phyloP scores from a whole-genome alignment of 2,329 filamentous ascomycete genomes.

The Erysiphe pisi region DNA sequence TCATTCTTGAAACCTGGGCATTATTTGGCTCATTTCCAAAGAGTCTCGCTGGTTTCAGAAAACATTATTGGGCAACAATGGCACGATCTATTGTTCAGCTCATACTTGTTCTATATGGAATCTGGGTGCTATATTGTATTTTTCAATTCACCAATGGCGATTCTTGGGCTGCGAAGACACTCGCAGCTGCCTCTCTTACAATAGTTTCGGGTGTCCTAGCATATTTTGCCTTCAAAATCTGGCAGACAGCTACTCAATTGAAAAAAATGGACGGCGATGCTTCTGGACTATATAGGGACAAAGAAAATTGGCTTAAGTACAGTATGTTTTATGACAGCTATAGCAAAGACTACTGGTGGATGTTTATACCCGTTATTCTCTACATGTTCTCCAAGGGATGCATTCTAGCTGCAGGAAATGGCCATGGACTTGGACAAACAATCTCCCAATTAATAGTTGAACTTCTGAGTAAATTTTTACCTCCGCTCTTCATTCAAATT shows the following conservation, averaged over 20 bases:
- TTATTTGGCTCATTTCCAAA: constrained; percentile 80
- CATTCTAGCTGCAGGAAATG: constrained; percentile 73
- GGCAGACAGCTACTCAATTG: constrained; percentile 59
- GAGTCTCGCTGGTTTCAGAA: constrained; percentile 69
- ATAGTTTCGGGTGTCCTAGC: constrained; percentile 71
- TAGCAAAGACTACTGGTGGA: constrained; percentile 92
- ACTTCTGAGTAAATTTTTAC: constrained; percentile 41
- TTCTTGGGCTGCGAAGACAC: constrained; percentile 79
- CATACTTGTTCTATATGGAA: constrained; percentile 81
- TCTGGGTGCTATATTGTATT: constrained; percentile 92
- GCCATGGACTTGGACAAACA: constrained; percentile 72
- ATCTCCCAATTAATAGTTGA: constrained; percentile 73
- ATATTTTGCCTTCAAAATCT: constrained; percentile 80
- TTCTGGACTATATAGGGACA: constrained; percentile 70
- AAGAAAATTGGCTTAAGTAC: constrained; percentile 87
- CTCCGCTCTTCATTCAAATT: background rate
- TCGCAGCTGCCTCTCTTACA: constrained; percentile 70
- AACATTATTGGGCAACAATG: constrained; percentile 92
- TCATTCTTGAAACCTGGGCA: constrained; percentile 82
- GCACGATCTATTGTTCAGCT: constrained; percentile 80
- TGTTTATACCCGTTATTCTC: constrained; percentile 78
- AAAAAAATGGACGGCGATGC: constrained; percentile 66
- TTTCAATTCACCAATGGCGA: constrained; percentile 92
- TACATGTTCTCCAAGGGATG: constrained; percentile 88
- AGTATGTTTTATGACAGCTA: constrained; percentile 96